Base-by-base conservation (phyloP, 164 flowering plant genomes). In the Chimonanthus praecox region DNA sequence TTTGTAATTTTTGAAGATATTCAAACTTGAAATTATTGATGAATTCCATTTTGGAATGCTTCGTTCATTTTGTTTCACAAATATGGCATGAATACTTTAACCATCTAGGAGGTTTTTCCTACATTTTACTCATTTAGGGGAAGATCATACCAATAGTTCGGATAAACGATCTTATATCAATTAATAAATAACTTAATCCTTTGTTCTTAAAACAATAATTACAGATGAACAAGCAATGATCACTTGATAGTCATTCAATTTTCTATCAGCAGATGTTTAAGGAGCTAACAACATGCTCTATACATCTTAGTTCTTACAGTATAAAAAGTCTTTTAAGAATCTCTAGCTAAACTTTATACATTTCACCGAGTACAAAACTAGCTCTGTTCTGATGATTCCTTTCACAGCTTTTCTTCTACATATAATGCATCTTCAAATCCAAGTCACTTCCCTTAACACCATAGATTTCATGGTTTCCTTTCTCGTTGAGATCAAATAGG, bases 401-500 rank as follows among this genome's bases (percentile, higher is more conserved):
- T 33, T 18, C 66, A 18, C 9, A 21, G 8, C 11, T 68, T 74
- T 75, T 77, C 75, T 54, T 70, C 71, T 71, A 63, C 70, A 79
- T 43, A 82, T 21, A 33, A 51, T 72, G 72, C 79, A 80, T 68
- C 58, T 76, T 70, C 45, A 65, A 9, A 47, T 82, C 81, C 45
- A 78, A 48, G 46, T 78, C 85, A 70, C 60, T 33, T 65, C 68
- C 68, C 68, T 65, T 65, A 2, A 44, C 3, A 15, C 68, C 68
- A 65, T 43, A 51, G 68, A 82, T 80, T 13, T 88, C 94, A 60
- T 69, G 82, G 78, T 81, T 75, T 47, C 88, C 86, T 72, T 83
- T 86, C 13, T 80, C 49, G 48, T 87, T 87, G 15, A 86, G 79
- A 76, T 89, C 92, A 21, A 90, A 84, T 62, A 80, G 73, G 9